These are phyloP conservation scores for Thalassiosira exigua DNA, from an alignment of 352 stramenopile genomes.

Conservation along the genomic window DNA sequence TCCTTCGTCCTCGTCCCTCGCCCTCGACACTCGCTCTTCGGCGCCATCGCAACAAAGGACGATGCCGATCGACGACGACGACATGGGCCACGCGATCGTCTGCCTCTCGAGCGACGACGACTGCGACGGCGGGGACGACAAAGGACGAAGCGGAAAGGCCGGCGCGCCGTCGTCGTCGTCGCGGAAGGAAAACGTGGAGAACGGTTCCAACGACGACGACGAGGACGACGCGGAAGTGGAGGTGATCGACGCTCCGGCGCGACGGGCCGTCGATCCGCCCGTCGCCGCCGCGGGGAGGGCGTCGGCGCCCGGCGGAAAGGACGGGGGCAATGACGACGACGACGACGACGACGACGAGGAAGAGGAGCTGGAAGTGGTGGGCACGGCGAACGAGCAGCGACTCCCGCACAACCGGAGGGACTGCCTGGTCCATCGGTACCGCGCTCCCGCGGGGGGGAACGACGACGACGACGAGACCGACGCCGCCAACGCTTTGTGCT, in stretches of 20 bases:
- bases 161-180: not conserved
- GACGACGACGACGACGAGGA: conserved; percentile 23
- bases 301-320: not conserved
- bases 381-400: conserved; percentile 34
- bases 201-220: conserved; percentile 1
- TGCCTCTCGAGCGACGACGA: conserved; percentile 29
- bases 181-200: conserved; percentile 2
- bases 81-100: too few relatives aligned
- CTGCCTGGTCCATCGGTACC: conserved; percentile 40
- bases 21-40: too few relatives aligned
- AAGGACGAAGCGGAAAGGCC: not conserved
- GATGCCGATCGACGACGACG: too few relatives aligned
- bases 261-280: not conserved
- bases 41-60: too few relatives aligned
- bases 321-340: not conserved
- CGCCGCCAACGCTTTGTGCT: conserved; percentile 37
- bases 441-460: not conserved
- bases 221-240: conserved; percentile 27
- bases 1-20: too few relatives aligned
- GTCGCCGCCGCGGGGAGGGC: not conserved
- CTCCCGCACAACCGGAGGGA: conserved; percentile 53
- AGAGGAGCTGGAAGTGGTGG: conserved; percentile 49
- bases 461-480: not conserved
- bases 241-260: conserved; percentile 21
- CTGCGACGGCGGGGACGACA: not conserved